phyloP scores from a whole-genome alignment of 2,329 filamentous ascomycete genomes.

The Colletotrichum sp. region DNA sequence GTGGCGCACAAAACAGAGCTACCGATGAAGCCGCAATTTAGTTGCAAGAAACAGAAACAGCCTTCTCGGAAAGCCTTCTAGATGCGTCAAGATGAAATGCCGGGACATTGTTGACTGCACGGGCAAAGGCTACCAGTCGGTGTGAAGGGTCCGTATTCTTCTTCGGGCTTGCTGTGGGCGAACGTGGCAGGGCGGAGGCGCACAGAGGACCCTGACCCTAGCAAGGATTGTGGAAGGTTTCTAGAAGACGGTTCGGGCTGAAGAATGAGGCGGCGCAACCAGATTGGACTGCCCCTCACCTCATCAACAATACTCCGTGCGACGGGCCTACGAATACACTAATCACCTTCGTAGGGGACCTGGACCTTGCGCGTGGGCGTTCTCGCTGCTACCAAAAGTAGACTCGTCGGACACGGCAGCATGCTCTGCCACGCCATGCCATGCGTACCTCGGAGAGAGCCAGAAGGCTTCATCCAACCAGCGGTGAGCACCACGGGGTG shows the following conservation, averaged over 20 bases:
- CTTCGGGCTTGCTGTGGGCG: background rate
- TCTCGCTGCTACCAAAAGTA: background rate
- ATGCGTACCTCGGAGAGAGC: background rate
- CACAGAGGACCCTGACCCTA: constrained; percentile 14
- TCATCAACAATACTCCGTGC: background rate
- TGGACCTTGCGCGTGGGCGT: constrained; percentile 3
- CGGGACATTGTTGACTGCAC: background rate
- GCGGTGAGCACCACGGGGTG: constrained; percentile 1
- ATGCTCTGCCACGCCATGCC: background rate
- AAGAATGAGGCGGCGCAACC: constrained; percentile 6
- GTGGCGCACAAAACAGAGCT: background rate
- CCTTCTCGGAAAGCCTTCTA: background rate
- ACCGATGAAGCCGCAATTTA: background rate
- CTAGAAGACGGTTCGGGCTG: constrained; percentile 18
- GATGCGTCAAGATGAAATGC: background rate
- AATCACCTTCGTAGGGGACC: background rate
- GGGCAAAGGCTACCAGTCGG: background rate
- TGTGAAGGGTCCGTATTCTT: background rate
- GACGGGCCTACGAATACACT: background rate
- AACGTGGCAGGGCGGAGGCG: constrained; percentile 9
- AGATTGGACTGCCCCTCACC: background rate
- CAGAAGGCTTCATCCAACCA: constrained; percentile 1
- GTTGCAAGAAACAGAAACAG: background rate
- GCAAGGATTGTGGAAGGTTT: constrained; percentile 18
- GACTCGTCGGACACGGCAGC: background rate